Evolutionary conservation across 805 yeast species (phyloP), one percentile per base, ranked within the genome.

Genomic region (Saturnispora silvae): DNA sequence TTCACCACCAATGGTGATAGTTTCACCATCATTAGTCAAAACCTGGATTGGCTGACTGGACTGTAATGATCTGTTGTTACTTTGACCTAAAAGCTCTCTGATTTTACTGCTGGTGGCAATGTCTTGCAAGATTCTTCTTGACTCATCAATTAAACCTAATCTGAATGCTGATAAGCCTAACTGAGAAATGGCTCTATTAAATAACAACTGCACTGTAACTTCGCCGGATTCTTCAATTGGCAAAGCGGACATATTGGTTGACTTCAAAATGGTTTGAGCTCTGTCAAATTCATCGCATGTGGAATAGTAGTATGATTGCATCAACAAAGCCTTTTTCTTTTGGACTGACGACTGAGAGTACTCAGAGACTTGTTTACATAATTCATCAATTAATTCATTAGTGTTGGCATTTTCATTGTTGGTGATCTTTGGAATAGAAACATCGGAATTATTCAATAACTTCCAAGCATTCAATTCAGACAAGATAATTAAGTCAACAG

Each of bases 121-220:
- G 63, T 92, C 98, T 53, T 77, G 81, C 48, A 92, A 69, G 35
- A 80, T 70, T 65, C 83, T 92, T 61, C 84, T 94, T 40, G 92
- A 69, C 57, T 92, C 97, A 50, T 70, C 72, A 51, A 87, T 75
- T 48, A 81, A 70, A 17, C 97, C 96, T 36, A 73, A 63, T 59
- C 95, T 77, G 78, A 92, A 92, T 13, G 98, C 97, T 59, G 94
- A 77, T 48, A 92, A 72, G 42, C 98, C 99, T 45, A 94, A 72
- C 64, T 92, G 98, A 45, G 85, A 96, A 45, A 92, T 72, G 14
- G 95, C 86, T 60, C 99, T 75, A 71, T 92, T 92, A 72, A 85
- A 92, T 50, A 85, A 70, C 39, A 92, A 86, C 70, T 92, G 98
- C 48, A 89, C 64, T 26, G 78, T 65, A 24, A 94, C 75, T 51